Evolutionary conservation across 1,139 yeast genomes (phyloP).

Genomic region (Pneumocystis sp.): DNA sequence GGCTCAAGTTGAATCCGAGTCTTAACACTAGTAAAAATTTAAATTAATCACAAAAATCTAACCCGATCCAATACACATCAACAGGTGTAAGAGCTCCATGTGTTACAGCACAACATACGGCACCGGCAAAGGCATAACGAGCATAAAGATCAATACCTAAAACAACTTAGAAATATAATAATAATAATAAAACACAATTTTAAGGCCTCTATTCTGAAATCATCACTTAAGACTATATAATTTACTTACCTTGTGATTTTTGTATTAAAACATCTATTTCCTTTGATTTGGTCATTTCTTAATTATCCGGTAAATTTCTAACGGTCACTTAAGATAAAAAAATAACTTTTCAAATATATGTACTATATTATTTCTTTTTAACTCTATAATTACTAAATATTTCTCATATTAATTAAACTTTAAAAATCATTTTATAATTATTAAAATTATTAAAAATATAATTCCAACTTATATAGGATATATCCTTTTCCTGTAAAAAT

Average conservation of each 20-base stretch:
- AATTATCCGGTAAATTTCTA: not conserved
- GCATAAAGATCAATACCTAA: conserved; percentile 11
- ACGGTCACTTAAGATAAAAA: not conserved
- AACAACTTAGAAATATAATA: not conserved
- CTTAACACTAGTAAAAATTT: conserved; percentile 10
- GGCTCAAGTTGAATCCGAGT: conserved; percentile 14
- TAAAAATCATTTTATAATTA: too few relatives aligned
- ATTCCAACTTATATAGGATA: too few relatives aligned
- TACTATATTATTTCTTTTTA: not conserved
- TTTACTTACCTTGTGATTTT: not conserved
- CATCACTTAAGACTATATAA: not conserved
- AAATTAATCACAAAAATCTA: not conserved
- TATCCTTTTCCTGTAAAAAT: not conserved
- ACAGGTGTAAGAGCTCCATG: conserved; percentile 12
- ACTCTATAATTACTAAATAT: not conserved
- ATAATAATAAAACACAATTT: not conserved
- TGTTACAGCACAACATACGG: conserved; percentile 12
- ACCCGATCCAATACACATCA: not conserved
- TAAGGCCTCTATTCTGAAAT: not conserved
- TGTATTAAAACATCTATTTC: not conserved
- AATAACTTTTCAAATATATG: too few relatives aligned
- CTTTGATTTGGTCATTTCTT: not conserved
- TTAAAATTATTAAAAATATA: too few relatives aligned
- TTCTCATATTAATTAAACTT: too few relatives aligned
- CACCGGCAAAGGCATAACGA: conserved; percentile 14